These are phyloP conservation scores for Kodamaea sp. DNA, from an alignment of 1,139 yeast species.

Conservation along the genomic window DNA sequence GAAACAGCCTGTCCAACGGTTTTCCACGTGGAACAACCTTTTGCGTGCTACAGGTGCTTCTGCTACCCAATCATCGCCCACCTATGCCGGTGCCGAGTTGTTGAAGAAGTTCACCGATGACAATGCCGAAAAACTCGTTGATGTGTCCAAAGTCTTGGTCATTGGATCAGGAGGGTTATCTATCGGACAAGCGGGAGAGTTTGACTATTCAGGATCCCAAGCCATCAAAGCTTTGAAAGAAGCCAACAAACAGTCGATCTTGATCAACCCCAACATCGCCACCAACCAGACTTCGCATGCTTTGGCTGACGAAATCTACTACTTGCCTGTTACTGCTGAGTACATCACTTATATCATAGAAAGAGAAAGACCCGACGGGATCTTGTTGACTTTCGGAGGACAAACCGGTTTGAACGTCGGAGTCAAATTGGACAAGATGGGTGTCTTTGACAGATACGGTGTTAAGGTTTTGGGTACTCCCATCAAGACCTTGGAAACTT, in stretches of 20 bases:
- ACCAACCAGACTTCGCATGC: slow-evolving; percentile 97
- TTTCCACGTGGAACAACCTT: slow-evolving; percentile 8
- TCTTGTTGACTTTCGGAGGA: slow-evolving; percentile 94
- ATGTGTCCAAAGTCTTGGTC: slow-evolving; percentile 84
- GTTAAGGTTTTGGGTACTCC: slow-evolving; percentile 98
- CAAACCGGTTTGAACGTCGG: slow-evolving; percentile 98
- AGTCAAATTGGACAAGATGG: slow-evolving; percentile 89
- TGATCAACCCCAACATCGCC: slow-evolving; percentile 96
- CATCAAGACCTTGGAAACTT: slow-evolving; percentile 88
- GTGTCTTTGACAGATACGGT: slow-evolving; percentile 85
- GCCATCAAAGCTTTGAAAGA: slow-evolving; percentile 95
- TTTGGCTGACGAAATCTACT: slow-evolving; percentile 92
- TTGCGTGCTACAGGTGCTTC: slow-evolving; percentile 3
- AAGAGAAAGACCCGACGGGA: slow-evolving; percentile 95
- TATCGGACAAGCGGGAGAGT: slow-evolving; percentile 99
- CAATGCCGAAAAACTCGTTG: slow-evolving; percentile 62
- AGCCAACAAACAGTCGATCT: slow-evolving; percentile 79
- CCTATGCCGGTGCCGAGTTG: slow-evolving; percentile 59
- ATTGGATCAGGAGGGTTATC: slow-evolving; percentile 98
- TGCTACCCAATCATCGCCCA: slow-evolving; percentile 15
- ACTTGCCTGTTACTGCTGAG: slow-evolving; percentile 95
- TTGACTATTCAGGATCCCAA: slow-evolving; percentile 96
- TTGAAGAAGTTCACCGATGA: slow-evolving; percentile 47
- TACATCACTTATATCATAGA: slow-evolving; percentile 92
- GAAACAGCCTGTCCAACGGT: slow-evolving; percentile 5